Evolutionary conservation across 345 rosid genomes (phyloP), one percentile per base, ranked within the genome.

Genomic region (Ailanthus altissimus): DNA sequence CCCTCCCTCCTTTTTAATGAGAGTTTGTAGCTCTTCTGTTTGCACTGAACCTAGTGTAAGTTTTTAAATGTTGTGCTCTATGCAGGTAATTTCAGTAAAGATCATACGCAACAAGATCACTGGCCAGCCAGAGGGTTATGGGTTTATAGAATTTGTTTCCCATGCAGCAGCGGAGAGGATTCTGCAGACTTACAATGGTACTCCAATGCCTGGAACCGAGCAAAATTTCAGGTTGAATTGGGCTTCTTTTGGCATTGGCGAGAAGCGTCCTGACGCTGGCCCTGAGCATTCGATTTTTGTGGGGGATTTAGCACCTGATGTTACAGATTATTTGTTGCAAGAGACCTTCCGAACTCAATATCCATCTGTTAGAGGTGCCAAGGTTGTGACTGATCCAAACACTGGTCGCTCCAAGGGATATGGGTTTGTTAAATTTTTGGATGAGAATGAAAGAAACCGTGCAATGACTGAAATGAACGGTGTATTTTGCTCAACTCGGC

Each of bases 351-450:
- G 97, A 73, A 86, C 81, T 79, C 89, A 89, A 58, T 96, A 92
- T 82, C 86, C 90, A 38, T 92, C 99, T 13, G 97, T 96, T 77
- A 87, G 94, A 87, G 99, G 98, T 74, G 99, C 99, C 71, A 96
- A 96, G 92, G 99, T 96, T 81, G 99, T 93, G 50, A 96, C 94
- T 77, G 99, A 96, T 84, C 93, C 98, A 1, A 89, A 80, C 68
- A 96, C 99, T 11, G 99, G 99, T n/a, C 94, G 98, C 20, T 92
- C 99, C 0, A 93, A 93, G 84, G 99, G 99, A 75, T 96, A 96
- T 70, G 99, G 99, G 6, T 96, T 96, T 75, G 98, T 96, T 10
- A 96, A 96, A 63, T 96, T 96, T 82, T 85, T 88, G 0, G 98
- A 96, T 73, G 99, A 96, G 85, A 86, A 72, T 62, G 99, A 96